A percentile compares a stretch with the other conserved stretches of the same genome.
Evolutionary conservation across 2,329 filamentous ascomycete genomes (phyloP).

Genomic region (Colletotrichum zoysiae): DNA sequence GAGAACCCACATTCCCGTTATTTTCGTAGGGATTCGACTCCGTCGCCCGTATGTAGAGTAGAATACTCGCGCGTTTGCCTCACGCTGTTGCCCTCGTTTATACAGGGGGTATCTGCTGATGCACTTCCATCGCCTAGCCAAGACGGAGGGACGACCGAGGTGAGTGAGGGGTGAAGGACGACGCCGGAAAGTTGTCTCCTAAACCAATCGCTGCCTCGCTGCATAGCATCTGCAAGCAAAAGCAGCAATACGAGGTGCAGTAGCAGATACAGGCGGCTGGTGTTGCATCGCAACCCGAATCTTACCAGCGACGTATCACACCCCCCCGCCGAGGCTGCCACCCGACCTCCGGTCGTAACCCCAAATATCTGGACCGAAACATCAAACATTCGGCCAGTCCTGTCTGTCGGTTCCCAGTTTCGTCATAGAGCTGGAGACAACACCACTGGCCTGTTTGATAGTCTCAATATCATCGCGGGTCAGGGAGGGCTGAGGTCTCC

Average conservation of each 20-base stretch:
- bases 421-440: not conserved
- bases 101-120: constrained; percentile 5
- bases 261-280: constrained; percentile 26
- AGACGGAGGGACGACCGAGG: not conserved
- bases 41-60: not conserved
- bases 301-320: constrained; percentile 18
- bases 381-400: not conserved
- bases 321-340: constrained; percentile 14
- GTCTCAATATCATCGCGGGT: too few species aligned
- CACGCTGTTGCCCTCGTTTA: constrained; percentile 24
- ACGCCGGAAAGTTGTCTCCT: constrained; percentile 16
- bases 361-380: not conserved
- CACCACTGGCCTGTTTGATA: not conserved
- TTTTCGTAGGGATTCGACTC: constrained; percentile 1
- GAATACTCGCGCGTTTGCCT: constrained; percentile 1
- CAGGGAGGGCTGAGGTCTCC: not conserved
- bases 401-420: not conserved
- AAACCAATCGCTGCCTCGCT: constrained; percentile 21
- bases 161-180: not conserved
- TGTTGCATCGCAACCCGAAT: constrained; percentile 23
- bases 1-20: constrained; percentile 3
- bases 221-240: constrained; percentile 6
- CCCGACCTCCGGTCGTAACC: constrained; percentile 24
- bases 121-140: not conserved
- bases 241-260: constrained; percentile 38